Evolutionary conservation across 1,139 yeast genomes (phyloP), one percentile per base, ranked within the genome.

Genomic region (Yamadazyma triangularis): DNA sequence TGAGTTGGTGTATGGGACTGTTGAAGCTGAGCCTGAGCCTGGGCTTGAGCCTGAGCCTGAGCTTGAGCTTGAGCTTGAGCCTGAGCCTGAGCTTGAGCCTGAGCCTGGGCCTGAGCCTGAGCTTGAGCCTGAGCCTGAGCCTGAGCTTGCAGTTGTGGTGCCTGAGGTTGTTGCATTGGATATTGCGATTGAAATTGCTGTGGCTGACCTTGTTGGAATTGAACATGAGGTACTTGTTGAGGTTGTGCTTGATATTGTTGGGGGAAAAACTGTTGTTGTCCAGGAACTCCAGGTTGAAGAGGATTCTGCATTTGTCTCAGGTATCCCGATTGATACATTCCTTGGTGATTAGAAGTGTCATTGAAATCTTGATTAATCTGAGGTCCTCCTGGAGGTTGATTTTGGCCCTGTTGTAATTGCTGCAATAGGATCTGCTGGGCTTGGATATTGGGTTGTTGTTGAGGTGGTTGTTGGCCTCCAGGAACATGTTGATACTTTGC

Each of bases 361-460:
- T 44, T 46, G 31, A 48, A 51, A 11, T 36, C 42, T 41, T 52
- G 60, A 26, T 42, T 18, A 9, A 18, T 7, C 9, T 18, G 20
- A n/a, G n/a, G n/a, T 7, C 9, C 24, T 30, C 14, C 36, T 10
- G 21, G 24, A 13, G 32, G 42, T 20, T 40, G 57, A 10, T 48
- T 32, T 33, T 57, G 66, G 13, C 65, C 65, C 38, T 59, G 70
- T 41, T 65, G 73, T 37, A 65, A 58, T 41, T 65, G 73, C 42
- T 64, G 73, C 35, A 66, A 56, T 39, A 68, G 56, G 23, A 65
- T 56, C 42, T 67, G 72, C 40, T 67, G 73, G 21, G 71, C 67
- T 39, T 65, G 73, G 32, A 61, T 46, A 43, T 54, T 59, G n/a
- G n/a, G n/a, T 34, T 47, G 56, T 33, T 55, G 64, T 24, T 25